Evolutionary conservation across 148 eudicot species (phyloP).

Genomic region (Selenicereus undatus): DNA sequence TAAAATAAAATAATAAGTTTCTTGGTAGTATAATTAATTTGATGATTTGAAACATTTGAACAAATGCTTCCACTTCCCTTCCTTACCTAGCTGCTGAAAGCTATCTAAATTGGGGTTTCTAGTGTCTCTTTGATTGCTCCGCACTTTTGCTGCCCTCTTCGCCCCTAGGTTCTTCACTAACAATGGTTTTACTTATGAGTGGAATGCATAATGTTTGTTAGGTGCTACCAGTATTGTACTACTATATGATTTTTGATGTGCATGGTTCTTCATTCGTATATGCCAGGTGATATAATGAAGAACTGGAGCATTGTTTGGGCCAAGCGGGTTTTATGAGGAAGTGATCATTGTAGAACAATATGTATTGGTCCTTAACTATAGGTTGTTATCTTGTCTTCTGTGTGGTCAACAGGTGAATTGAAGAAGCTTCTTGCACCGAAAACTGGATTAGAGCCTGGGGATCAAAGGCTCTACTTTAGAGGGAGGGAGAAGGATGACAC

Average conservation of each 20-base stretch:
- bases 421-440: slow-evolving; percentile 53
- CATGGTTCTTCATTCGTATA: background rate
- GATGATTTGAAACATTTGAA: background rate
- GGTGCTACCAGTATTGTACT: background rate
- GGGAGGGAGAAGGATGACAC: slow-evolving; percentile 83
- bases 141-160: background rate
- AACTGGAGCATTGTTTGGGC: background rate
- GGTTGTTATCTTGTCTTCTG: slow-evolving; percentile 6
- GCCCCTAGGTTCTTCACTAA: no score
- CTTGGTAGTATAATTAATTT: background rate
- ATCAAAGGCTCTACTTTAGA: slow-evolving; percentile 65
- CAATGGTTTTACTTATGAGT: background rate
- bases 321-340: background rate
- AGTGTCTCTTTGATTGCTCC: background rate
- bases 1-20: background rate
- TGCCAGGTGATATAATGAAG: background rate
- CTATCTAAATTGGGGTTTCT: background rate
- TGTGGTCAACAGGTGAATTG: slow-evolving; percentile 50
- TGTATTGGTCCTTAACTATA: slow-evolving; percentile 2
- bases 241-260: no score
- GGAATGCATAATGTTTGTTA: background rate
- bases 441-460: slow-evolving; percentile 49
- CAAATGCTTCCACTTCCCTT: background rate
- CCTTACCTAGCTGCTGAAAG: background rate
- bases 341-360: background rate